Percentiles rank a stretch among this genome's conserved stretches.
phyloP scores from a whole-genome alignment of 139 green algal genomes.

The Tetradesmus lagerheimii region DNA sequence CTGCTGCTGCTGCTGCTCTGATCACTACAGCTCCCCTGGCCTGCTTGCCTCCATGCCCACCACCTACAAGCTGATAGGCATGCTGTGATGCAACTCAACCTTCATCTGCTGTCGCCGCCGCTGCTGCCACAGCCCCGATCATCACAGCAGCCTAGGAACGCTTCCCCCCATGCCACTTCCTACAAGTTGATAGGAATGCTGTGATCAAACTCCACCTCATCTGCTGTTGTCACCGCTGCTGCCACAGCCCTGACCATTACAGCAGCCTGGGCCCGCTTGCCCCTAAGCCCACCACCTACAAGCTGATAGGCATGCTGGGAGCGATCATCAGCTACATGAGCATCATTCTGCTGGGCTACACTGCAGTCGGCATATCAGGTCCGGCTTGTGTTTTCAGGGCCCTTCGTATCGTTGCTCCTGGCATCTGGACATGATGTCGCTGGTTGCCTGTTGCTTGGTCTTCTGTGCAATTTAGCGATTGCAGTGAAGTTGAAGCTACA shows the following conservation, averaged over 20 bases:
- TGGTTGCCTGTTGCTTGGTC: too few species aligned
- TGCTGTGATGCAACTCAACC: too few species aligned
- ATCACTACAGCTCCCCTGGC: neutral
- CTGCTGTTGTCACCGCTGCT: neutral
- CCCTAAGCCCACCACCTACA: slow-evolving; percentile 45
- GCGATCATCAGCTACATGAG: slow-evolving; percentile 55
- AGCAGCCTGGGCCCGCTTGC: slow-evolving; percentile 6
- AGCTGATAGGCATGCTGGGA: slow-evolving; percentile 64
- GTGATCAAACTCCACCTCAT: neutral
- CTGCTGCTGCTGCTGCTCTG: neutral
- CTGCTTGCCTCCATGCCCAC: neutral
- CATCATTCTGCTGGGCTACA: slow-evolving; percentile 70
- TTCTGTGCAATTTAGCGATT: too few species aligned
- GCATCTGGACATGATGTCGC: too few species aligned
- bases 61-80: slow-evolving; percentile 32
- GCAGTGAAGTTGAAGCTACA: too few species aligned
- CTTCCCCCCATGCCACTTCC: too few species aligned
- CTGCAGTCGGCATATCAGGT: slow-evolving; percentile 54
- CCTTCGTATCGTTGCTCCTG: too few species aligned
- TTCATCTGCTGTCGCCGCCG: neutral
- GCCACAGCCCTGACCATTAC: slow-evolving; percentile 31
- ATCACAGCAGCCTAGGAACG: neutral
- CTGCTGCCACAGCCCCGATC: neutral
- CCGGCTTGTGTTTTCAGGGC: too few species aligned
- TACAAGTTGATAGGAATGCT: neutral